Evolutionary conservation across 306 rosid genomes (phyloP).

Genomic region (Rosa persica): DNA sequence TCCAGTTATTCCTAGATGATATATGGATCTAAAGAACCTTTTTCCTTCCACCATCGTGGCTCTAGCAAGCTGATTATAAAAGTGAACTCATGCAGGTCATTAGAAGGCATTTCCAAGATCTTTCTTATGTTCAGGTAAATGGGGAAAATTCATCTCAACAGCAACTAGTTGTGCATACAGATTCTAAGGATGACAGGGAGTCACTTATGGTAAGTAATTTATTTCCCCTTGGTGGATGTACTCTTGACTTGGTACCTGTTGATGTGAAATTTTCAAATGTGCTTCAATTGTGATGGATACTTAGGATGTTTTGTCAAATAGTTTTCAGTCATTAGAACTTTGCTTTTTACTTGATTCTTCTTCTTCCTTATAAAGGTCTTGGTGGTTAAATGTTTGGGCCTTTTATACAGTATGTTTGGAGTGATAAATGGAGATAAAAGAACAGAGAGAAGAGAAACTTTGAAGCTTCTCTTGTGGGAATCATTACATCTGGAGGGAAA

Average conservation of each 20-base stretch:
- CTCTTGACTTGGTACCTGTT: neutral
- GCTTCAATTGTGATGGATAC: constrained; percentile 2
- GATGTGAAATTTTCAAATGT: constrained; percentile 1
- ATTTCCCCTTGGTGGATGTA: constrained; percentile 4
- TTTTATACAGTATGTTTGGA: too few relatives aligned
- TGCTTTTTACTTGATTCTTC: neutral
- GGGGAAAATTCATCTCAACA: constrained; percentile 50
- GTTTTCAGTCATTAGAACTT: constrained; percentile 10
- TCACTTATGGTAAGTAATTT: constrained; percentile 59
- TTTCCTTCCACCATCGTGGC: neutral
- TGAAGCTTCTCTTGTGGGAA: too few relatives aligned
- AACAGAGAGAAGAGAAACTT: too few relatives aligned
- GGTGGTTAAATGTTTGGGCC: too few relatives aligned
- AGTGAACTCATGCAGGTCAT: constrained; percentile 64
- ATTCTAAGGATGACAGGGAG: constrained; percentile 65
- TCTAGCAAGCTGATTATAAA: constrained; percentile 23
- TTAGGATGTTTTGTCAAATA: neutral
- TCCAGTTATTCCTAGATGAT: neutral
- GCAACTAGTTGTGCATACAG: constrained; percentile 60
- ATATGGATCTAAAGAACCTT: neutral
- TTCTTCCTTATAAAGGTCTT: too few relatives aligned
- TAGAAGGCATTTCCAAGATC: constrained; percentile 65
- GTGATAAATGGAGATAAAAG: too few relatives aligned
- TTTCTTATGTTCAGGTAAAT: constrained; percentile 49
- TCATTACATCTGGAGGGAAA: too few relatives aligned